Conservation (phyloP, 192 early-diverging fungal genomes). For the Mortierella antarctica region DNA sequence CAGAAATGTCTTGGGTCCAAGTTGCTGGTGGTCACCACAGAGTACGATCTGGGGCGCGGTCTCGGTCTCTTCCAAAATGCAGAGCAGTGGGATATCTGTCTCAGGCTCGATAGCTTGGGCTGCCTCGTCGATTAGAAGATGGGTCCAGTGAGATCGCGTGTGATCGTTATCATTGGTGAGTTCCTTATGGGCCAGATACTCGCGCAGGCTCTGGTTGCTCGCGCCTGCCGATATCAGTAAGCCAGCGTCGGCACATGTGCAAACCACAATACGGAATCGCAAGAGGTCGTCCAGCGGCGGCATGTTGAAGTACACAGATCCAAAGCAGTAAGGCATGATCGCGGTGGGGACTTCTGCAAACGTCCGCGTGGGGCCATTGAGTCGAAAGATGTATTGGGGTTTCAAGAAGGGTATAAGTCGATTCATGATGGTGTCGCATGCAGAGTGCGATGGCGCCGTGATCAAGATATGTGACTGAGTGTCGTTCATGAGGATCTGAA, state of each 20-base stretch:
- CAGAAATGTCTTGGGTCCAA: slow-evolving; percentile 59
- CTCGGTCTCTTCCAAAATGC: slow-evolving; percentile 48
- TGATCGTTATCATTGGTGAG: slow-evolving; percentile 10
- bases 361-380: slow-evolving; percentile 55
- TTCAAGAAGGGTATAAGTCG: slow-evolving; percentile 55
- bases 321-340: slow-evolving; percentile 60
- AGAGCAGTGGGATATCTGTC: slow-evolving; percentile 56
- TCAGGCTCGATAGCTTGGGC: slow-evolving; percentile 69
- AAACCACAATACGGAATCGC: slow-evolving; percentile 59
- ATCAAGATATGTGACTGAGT: slow-evolving; percentile 60
- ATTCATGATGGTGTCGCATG: slow-evolving; percentile 62
- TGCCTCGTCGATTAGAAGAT: slow-evolving; percentile 67
- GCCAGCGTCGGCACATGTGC: slow-evolving; percentile 61
- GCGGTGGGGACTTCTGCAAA: slow-evolving; percentile 56
- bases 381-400: slow-evolving; percentile 54
- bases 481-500: slow-evolving; percentile 54
- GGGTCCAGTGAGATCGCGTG: slow-evolving; percentile 53
- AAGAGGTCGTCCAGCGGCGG: slow-evolving; percentile 55
- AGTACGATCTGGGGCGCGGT: slow-evolving; percentile 57
- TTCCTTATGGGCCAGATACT: slow-evolving; percentile 35
- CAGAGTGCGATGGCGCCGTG: slow-evolving; percentile 64
- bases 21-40: slow-evolving; percentile 65
- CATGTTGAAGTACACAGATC: slow-evolving; percentile 53
- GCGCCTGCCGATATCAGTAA: slow-evolving; percentile 58
- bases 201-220: slow-evolving; percentile 51